Evolutionary conservation across 768 basidiomycete genomes (phyloP).

Genomic region (Rhodotorula paludigena): DNA sequence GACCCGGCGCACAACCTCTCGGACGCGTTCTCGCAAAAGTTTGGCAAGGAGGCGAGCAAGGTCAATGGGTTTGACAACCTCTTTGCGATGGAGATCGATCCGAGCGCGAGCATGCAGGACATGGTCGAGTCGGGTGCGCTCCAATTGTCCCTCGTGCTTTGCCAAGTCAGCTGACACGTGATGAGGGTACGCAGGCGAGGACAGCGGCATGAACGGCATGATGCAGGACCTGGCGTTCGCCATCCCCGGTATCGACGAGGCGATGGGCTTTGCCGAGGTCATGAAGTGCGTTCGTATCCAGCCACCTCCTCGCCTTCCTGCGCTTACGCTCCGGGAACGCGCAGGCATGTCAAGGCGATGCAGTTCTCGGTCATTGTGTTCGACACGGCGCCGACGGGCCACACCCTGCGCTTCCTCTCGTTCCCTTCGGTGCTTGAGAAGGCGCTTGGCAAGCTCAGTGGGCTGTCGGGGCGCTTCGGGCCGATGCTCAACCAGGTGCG

Average conservation of each 20-base stretch:
- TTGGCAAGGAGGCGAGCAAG: slow-evolving; percentile 93
- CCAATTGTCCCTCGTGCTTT: no score
- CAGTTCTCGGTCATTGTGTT: slow-evolving; percentile 99
- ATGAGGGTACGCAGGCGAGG: slow-evolving; percentile 26
- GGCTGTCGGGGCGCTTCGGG: slow-evolving; percentile 88
- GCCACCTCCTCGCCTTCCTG: neutral
- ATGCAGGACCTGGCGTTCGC: slow-evolving; percentile 99
- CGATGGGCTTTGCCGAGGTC: slow-evolving; percentile 99
- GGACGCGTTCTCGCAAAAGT: slow-evolving; percentile 98
- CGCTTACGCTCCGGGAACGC: neutral
- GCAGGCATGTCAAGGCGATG: slow-evolving; percentile 98
- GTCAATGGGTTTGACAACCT: slow-evolving; percentile 97
- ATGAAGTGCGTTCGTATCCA: slow-evolving; percentile 72
- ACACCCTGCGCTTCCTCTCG: slow-evolving; percentile 96
- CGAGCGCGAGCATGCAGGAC: slow-evolving; percentile 93
- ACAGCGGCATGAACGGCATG: slow-evolving; percentile 90
- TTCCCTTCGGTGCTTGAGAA: slow-evolving; percentile 98
- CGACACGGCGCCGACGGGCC: slow-evolving; percentile 97
- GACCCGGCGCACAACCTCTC: slow-evolving; percentile 99
- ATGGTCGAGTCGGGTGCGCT: slow-evolving; percentile 91
- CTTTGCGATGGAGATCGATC: slow-evolving; percentile 99
- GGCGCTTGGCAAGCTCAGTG: slow-evolving; percentile 87
- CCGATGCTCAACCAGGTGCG: slow-evolving; percentile 84
- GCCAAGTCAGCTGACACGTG: neutral
- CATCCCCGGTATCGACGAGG: slow-evolving; percentile 98